Evolutionary conservation across 2,329 filamentous ascomycete species (phyloP).

Genomic region (Aspergillus carbonarius): DNA sequence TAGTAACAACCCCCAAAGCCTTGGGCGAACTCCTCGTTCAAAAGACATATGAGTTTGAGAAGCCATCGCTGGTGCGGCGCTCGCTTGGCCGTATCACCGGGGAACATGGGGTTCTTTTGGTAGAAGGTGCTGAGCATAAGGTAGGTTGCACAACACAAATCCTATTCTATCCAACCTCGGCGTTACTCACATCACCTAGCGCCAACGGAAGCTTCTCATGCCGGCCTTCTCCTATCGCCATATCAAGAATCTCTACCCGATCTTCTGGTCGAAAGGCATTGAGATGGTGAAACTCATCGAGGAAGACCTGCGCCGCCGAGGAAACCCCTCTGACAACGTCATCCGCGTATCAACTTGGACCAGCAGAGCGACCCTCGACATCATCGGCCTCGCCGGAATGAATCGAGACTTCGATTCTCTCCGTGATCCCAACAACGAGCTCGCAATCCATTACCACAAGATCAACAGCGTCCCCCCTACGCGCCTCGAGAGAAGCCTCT

Average conservation of each 20-base stretch:
- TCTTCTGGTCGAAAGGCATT: slow-evolving; percentile 76
- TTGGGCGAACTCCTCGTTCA: slow-evolving; percentile 69
- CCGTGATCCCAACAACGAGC: slow-evolving; percentile 57
- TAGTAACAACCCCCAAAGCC: slow-evolving; percentile 62
- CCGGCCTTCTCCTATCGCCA: slow-evolving; percentile 85
- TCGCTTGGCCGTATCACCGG: slow-evolving; percentile 41
- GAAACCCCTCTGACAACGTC: slow-evolving; percentile 37
- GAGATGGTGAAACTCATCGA: slow-evolving; percentile 65
- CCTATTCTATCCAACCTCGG: neutral
- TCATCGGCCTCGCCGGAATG: slow-evolving; percentile 71
- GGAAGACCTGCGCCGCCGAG: slow-evolving; percentile 42
- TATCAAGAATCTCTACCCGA: slow-evolving; percentile 77
- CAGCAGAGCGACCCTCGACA: slow-evolving; percentile 69
- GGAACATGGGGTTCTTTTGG: slow-evolving; percentile 57
- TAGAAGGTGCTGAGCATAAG: slow-evolving; percentile 90
- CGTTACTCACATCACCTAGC: slow-evolving; percentile 23
- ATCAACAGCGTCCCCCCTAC: slow-evolving; percentile 23
- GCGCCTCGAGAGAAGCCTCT: slow-evolving; percentile 46
- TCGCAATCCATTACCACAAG: slow-evolving; percentile 46
- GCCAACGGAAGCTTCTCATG: slow-evolving; percentile 72
- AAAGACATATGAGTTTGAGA: slow-evolving; percentile 68
- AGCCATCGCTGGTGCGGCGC: slow-evolving; percentile 54
- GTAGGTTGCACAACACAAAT: slow-evolving; percentile 27
- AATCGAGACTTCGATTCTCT: slow-evolving; percentile 70
- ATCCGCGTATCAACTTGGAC: slow-evolving; percentile 64